Base-by-base conservation (phyloP, 164 flowering plant species). In the Sedum album region DNA sequence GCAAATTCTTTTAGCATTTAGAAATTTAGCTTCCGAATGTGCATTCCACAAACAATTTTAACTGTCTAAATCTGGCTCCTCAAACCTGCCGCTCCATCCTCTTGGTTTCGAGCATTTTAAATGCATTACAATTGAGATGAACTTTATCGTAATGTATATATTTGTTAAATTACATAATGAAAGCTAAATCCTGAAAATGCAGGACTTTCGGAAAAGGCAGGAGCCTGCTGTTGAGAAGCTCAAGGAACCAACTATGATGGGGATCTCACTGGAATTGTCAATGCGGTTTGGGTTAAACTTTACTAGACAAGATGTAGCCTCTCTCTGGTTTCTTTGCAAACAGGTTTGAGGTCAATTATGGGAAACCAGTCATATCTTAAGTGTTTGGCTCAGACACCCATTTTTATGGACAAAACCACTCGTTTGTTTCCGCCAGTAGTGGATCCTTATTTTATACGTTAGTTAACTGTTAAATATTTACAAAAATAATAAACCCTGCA, bases 251-350 rank as follows among this genome's bases (percentile, higher is more conserved):
- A 33, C 82, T 21, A 67, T 90, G 60, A 81, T 84, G 75, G 92
- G 90, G 69, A 77, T 93, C 55, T 72, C 88, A 7, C 65, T 79
- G 70, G 78, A 84, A 66, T 64, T 93, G 68, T 68, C 39, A 18
- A 71, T 6, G 39, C 90, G 88, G 21, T 87, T 83, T 75, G 82
- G 75, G 63, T 74, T 93, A 68, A 90, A 87, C 71, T 86, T 93
- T 70, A 84, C 90, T 20, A 74, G 80, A 72, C 82, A 85, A 67
- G 90, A 86, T 78, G 72, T 73, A 44, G 76, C 90, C 55, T 82
- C 90, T 66, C 88, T 93, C 49, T 93, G 98, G 98, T 89, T 88
- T 78, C 74, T 93, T 7, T 93, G 98, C 81, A 93, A 90, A 77
- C 96, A 93, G 96, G 98, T 17, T 20, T 6, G 46, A 15, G 8